These are phyloP conservation scores for Sistotremastrum niveocremeum DNA, from an alignment of 768 basidiomycete genomes.

Conservation along the genomic window DNA sequence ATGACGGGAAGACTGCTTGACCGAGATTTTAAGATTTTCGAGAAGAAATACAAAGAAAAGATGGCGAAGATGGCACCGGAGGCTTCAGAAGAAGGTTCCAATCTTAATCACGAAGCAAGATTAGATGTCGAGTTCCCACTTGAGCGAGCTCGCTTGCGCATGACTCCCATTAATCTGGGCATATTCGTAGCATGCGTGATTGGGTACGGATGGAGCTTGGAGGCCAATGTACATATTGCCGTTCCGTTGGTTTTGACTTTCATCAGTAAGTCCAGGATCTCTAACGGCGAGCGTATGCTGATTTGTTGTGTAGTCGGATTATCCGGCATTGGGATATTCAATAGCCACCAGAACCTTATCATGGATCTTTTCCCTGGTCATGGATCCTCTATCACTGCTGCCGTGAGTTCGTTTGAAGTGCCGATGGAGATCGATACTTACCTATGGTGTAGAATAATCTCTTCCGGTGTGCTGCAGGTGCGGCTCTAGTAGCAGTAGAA, in stretches of 20 bases:
- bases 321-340: conserved; percentile 16
- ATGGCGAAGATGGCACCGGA: conserved; percentile 6
- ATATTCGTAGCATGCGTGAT: conserved; percentile 6
- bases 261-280: conserved; percentile 6
- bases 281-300: too few species aligned
- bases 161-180: conserved; percentile 8
- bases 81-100: not conserved
- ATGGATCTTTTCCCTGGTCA: conserved; percentile 5
- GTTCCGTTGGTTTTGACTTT: conserved; percentile 17
- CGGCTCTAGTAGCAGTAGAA: conserved; percentile 2
- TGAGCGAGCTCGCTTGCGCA: conserved; percentile 15
- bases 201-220: conserved; percentile 16
- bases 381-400: conserved; percentile 5
- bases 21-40: conserved; percentile 37
- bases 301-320: not conserved
- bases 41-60: conserved; percentile 17
- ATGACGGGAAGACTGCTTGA: conserved; percentile 52
- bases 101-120: conserved; percentile 9
- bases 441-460: conserved; percentile 1
- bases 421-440: not conserved
- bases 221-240: conserved; percentile 10
- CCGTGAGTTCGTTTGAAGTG: not conserved
- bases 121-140: conserved; percentile 10
- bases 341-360: conserved; percentile 1
- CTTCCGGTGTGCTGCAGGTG: conserved; percentile 2